These are phyloP conservation scores for Ligustrum vulgare DNA, from an alignment of 257 asterid species.

Conservation along the genomic window DNA sequence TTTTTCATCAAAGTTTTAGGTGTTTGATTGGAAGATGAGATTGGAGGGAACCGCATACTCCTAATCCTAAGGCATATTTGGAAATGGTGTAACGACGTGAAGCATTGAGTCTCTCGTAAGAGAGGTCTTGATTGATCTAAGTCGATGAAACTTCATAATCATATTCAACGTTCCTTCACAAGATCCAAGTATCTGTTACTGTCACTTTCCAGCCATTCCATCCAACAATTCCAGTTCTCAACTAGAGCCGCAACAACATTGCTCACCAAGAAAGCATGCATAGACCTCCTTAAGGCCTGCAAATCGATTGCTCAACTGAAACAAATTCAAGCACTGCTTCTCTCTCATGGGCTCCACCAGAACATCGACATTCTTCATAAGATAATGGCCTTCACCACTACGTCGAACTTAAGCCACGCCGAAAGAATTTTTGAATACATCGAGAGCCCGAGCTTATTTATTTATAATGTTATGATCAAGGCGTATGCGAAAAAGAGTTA, in stretches of 20 bases:
- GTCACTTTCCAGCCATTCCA: constrained; percentile 29
- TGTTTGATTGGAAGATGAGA: too few relatives aligned
- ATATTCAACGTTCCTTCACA: neutral
- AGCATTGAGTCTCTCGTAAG: too few relatives aligned
- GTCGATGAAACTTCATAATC: neutral
- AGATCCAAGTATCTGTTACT: constrained; percentile 11
- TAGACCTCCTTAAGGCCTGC: constrained; percentile 66
- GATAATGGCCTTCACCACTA: constrained; percentile 56
- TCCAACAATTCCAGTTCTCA: constrained; percentile 32
- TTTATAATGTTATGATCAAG: constrained; percentile 75
- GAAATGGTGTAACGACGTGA: too few relatives aligned
- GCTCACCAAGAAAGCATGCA: constrained; percentile 42
- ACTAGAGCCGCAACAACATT: constrained; percentile 19
- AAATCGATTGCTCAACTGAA: constrained; percentile 48
- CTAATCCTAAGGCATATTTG: too few relatives aligned
- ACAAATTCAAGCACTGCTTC: constrained; percentile 70
- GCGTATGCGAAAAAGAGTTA: constrained; percentile 46
- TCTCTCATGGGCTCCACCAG: constrained; percentile 54
- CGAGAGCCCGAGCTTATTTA: constrained; percentile 54
- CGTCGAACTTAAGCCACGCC: constrained; percentile 47
- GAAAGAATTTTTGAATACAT: constrained; percentile 48
- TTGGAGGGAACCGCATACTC: too few relatives aligned
- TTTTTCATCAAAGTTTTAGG: too few relatives aligned
- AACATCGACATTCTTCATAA: constrained; percentile 70
- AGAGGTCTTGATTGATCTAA: neutral